Percentiles rank a stretch among this genome's conserved stretches.
Evolutionary conservation across 2,329 filamentous ascomycete species (phyloP).

Genomic region (Penicillium fuscoglaucum): DNA sequence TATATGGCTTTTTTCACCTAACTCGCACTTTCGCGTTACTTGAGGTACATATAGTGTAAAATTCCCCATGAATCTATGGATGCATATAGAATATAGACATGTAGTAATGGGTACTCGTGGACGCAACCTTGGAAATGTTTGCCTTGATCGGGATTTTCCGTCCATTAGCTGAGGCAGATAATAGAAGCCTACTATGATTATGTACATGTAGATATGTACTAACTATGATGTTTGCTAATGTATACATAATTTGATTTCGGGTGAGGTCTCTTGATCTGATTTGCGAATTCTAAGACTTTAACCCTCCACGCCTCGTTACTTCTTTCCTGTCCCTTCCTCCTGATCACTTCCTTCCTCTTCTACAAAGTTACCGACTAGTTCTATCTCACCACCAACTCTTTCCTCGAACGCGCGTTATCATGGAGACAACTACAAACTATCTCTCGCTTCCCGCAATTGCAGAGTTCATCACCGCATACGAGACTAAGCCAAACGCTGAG

Average conservation of each 20-base stretch:
- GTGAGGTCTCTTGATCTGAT: background rate
- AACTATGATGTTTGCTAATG: background rate
- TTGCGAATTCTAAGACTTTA: background rate
- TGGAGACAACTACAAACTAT: background rate
- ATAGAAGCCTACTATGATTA: background rate
- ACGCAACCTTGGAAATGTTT: background rate
- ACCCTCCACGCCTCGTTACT: background rate
- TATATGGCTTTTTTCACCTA: background rate
- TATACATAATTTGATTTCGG: background rate
- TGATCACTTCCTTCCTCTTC: background rate
- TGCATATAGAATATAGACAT: background rate
- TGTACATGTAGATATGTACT: too few relatives aligned
- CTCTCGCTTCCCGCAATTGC: background rate
- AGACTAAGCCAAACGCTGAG: background rate
- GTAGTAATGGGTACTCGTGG: background rate
- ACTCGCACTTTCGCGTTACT: background rate
- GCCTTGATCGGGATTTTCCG: too few relatives aligned
- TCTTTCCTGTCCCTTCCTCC: background rate
- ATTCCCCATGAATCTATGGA: fast-evolving
- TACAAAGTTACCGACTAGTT: background rate
- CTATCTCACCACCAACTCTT: background rate
- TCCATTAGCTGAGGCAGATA: background rate
- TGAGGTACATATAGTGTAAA: background rate
- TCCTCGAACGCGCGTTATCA: background rate
- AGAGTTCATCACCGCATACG: background rate